phyloP scores from a whole-genome alignment of 2,329 filamentous ascomycete genomes.

The Septoria linicola region DNA sequence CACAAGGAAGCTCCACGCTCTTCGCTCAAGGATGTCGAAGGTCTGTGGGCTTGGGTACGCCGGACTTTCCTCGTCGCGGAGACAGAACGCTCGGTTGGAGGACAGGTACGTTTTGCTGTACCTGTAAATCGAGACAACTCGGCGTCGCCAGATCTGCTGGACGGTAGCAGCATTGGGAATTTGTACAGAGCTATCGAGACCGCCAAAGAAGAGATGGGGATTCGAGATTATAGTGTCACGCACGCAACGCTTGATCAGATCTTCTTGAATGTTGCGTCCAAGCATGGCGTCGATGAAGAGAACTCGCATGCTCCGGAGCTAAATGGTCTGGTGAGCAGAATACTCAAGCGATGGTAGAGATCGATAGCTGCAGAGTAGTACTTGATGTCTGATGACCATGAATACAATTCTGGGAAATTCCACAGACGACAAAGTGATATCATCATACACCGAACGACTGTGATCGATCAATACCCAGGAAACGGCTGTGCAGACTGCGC shows the following conservation, averaged over 20 bases:
- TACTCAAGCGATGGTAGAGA: slow-evolving; percentile 4
- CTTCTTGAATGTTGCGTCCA: slow-evolving; percentile 75
- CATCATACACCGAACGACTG: too few relatives aligned
- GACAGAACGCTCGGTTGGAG: slow-evolving; percentile 71
- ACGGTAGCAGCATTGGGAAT: slow-evolving; percentile 21
- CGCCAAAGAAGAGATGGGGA: slow-evolving; percentile 62
- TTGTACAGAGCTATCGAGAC: slow-evolving; percentile 71
- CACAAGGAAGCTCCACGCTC: slow-evolving; percentile 70
- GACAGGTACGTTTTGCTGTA: slow-evolving; percentile 75
- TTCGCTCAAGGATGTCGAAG: slow-evolving; percentile 62
- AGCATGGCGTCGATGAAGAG: slow-evolving; percentile 26
- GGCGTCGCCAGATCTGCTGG: slow-evolving; percentile 6
- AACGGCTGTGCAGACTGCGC: slow-evolving; percentile 1
- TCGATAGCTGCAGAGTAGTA: too few relatives aligned
- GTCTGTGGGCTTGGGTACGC: slow-evolving; percentile 64
- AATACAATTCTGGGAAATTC: too few relatives aligned
- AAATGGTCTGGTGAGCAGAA: not conserved
- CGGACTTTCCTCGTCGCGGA: slow-evolving; percentile 60
- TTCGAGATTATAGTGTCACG: slow-evolving; percentile 80
- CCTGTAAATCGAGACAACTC: slow-evolving; percentile 36
- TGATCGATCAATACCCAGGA: not conserved
- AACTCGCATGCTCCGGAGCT: slow-evolving; percentile 5
- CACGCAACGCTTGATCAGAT: slow-evolving; percentile 86
- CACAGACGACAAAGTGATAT: too few relatives aligned
- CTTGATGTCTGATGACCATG: too few relatives aligned